These are phyloP conservation scores for Jacaranda mimosifolia DNA, from an alignment of 257 asterid genomes.

Conservation along the genomic window DNA sequence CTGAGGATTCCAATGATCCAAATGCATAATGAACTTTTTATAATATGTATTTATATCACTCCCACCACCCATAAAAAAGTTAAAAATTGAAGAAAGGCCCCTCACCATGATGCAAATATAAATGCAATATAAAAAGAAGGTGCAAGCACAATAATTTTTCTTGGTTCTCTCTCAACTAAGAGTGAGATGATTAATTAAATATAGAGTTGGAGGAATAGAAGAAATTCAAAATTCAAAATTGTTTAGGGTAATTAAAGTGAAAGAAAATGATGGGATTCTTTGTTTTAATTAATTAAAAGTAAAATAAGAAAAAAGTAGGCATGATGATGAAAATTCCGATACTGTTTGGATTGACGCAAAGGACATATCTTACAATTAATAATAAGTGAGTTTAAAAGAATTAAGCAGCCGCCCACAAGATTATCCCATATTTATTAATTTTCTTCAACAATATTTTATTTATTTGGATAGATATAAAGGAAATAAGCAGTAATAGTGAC, in stretches of 20 bases:
- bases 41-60: too few relatives aligned
- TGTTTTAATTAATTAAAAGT: slow-evolving; percentile 8
- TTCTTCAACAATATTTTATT: background rate
- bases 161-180: too few relatives aligned
- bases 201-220: background rate
- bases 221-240: background rate
- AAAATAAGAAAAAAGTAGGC: background rate
- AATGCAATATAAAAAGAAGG: background rate
- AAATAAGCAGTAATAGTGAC: too few relatives aligned
- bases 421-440: background rate
- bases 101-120: background rate
- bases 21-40: too few relatives aligned
- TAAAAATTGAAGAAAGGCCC: too few relatives aligned
- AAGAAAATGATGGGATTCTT: background rate
- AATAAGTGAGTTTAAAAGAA: slow-evolving; percentile 12
- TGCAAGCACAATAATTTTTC: too few relatives aligned
- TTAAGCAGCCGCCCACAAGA: slow-evolving; percentile 23
- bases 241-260: background rate
- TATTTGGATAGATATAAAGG: too few relatives aligned
- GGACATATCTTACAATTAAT: slow-evolving; percentile 33
- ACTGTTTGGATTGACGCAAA: slow-evolving; percentile 30
- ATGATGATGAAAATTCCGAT: background rate
- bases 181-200: background rate
- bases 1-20: too few relatives aligned
- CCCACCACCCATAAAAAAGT: background rate